phyloP scores from a whole-genome alignment of 2,329 filamentous ascomycete genomes.

The Monosporascus sp. region DNA sequence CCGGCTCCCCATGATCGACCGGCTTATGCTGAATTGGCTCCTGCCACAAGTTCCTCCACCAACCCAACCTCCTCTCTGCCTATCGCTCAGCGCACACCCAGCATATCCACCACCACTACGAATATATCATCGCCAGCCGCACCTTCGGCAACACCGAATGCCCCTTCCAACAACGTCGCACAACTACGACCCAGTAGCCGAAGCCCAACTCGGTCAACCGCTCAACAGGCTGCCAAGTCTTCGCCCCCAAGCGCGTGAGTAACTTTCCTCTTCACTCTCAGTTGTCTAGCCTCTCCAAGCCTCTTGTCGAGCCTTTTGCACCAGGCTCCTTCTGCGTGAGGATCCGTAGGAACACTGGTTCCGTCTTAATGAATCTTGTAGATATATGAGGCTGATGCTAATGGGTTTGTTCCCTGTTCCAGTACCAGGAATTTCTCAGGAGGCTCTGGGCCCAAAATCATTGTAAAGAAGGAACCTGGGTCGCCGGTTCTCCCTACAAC shows the following conservation, averaged over 20 bases:
- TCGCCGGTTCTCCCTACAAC: conserved; percentile 74
- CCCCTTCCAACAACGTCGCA: conserved; percentile 21
- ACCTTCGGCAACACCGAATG: conserved; percentile 36
- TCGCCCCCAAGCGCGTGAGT: conserved; percentile 59
- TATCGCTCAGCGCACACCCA: conserved; percentile 36
- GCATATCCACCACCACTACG: neutral
- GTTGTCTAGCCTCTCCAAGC: conserved; percentile 10
- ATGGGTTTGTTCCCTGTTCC: conserved; percentile 23
- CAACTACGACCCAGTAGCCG: conserved; percentile 45
- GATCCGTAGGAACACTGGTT: no score
- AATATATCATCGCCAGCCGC: conserved; percentile 14
- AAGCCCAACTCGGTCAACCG: conserved; percentile 42
- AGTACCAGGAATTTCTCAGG: conserved; percentile 50
- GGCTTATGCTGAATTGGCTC: conserved; percentile 46
- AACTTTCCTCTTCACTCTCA: conserved; percentile 6
- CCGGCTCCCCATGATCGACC: conserved; percentile 61
- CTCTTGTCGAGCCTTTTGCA: conserved; percentile 11
- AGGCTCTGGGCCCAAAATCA: conserved; percentile 61
- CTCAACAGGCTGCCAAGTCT: conserved; percentile 39
- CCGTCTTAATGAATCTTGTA: no score
- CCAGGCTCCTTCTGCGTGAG: conserved; percentile 3
- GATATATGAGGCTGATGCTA: neutral
- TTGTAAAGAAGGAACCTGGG: conserved; percentile 93
- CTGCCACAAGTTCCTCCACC: conserved; percentile 33
- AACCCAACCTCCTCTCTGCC: conserved; percentile 33